A percentile compares a stretch with the other conserved stretches of the same genome.
phyloP scores from a whole-genome alignment of 1,284 basidiomycete genomes.

The Sphagnurus paluster region DNA sequence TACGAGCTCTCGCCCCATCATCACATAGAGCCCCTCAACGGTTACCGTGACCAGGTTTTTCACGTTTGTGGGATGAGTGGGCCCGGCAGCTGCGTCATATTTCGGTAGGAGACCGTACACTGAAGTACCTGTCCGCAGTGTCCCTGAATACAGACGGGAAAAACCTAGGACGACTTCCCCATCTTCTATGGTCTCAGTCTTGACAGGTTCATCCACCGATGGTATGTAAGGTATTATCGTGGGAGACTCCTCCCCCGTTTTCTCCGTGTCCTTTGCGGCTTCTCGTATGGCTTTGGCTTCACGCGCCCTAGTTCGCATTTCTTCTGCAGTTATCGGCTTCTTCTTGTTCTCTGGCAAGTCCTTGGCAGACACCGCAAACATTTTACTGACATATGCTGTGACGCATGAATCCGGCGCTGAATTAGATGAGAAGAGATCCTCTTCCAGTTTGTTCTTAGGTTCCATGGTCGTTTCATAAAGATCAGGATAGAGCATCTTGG shows the following conservation, averaged over 20 bases:
- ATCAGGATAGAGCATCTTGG: slow-evolving; percentile 92
- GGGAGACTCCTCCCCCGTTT: slow-evolving; percentile 21
- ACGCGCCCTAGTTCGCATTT: slow-evolving; percentile 75
- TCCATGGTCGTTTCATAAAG: slow-evolving; percentile 52
- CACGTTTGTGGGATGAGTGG: slow-evolving; percentile 71
- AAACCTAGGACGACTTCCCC: slow-evolving; percentile 86
- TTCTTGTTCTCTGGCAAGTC: slow-evolving; percentile 89
- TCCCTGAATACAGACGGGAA: slow-evolving; percentile 91
- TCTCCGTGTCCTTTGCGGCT: slow-evolving; percentile 27
- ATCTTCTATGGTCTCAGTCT: slow-evolving; percentile 27
- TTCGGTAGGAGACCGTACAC: slow-evolving; percentile 88
- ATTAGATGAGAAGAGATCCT: slow-evolving; percentile 77
- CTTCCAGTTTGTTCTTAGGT: slow-evolving; percentile 81
- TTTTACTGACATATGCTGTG: slow-evolving; percentile 95
- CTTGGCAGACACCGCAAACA: slow-evolving; percentile 87
- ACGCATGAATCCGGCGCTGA: slow-evolving; percentile 60
- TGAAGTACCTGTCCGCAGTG: slow-evolving; percentile 64
- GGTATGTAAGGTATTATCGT: slow-evolving; percentile 15
- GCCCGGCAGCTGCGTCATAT: slow-evolving; percentile 71
- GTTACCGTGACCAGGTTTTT: slow-evolving; percentile 65
- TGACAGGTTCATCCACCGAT: slow-evolving; percentile 15
- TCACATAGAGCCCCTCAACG: slow-evolving; percentile 86
- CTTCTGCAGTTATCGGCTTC: slow-evolving; percentile 79
- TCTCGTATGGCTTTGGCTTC: slow-evolving; percentile 58
- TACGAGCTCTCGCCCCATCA: slow-evolving; percentile 97